phyloP scores from a whole-genome alignment of 2,329 filamentous ascomycete species.

The Fusarium citri region DNA sequence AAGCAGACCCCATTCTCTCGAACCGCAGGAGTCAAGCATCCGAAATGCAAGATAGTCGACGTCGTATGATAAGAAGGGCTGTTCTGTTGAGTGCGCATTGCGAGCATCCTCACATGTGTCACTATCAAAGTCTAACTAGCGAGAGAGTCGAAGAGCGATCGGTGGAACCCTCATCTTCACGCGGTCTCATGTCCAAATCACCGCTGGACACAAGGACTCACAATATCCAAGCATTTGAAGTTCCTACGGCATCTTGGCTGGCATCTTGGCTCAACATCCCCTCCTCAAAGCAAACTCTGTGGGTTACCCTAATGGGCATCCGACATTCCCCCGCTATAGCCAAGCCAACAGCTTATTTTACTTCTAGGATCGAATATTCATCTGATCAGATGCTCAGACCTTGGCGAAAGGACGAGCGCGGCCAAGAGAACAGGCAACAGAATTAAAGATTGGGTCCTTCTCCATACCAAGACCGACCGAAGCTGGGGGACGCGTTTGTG shows the following conservation, averaged over 20 bases:
- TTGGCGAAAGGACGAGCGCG: constrained; percentile 4
- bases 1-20: background rate
- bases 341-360: background rate
- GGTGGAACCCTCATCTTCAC: background rate
- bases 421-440: constrained; percentile 28
- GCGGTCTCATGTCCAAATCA: background rate
- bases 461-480: constrained; percentile 11
- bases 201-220: background rate
- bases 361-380: background rate
- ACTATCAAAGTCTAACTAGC: too few species aligned
- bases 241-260: background rate
- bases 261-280: background rate
- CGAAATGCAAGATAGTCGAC: background rate
- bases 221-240: background rate
- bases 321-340: background rate
- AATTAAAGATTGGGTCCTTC: constrained; percentile 32
- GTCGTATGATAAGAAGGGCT: too few species aligned
- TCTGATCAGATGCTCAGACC: constrained; percentile 1
- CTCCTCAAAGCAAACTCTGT: background rate
- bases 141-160: background rate
- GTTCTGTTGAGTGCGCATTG: too few species aligned
- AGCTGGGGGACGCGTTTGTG: background rate
- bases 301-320: background rate
- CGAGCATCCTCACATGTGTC: too few species aligned
- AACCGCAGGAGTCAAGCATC: background rate